A percentile compares a stretch with the other conserved stretches of the same genome.
Conservation (phyloP, 2,329 filamentous ascomycete genomes). For the Xylariales sp. region DNA sequence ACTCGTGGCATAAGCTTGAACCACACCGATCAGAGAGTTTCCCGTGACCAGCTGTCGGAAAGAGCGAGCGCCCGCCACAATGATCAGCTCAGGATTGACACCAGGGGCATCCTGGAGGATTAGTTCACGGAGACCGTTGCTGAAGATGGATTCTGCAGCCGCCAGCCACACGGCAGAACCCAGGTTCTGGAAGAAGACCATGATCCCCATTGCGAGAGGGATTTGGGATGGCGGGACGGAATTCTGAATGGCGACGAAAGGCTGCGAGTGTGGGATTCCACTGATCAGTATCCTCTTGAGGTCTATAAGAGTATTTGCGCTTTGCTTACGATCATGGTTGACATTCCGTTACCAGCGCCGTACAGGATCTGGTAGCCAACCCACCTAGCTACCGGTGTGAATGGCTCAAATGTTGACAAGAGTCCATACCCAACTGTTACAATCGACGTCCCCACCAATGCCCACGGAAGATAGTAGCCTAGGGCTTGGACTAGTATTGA, state of each 20-base stretch:
- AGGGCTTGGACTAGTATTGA: no score
- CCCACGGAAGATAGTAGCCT: slow-evolving; percentile 39
- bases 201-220: slow-evolving; percentile 22
- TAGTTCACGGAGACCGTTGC: not conserved
- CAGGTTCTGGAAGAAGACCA: slow-evolving; percentile 47
- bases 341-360: slow-evolving; percentile 28
- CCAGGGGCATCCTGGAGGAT: not conserved
- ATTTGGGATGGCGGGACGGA: not conserved
- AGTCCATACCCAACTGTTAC: slow-evolving; percentile 34
- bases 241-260: not conserved
- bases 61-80: not conserved
- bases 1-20: not conserved
- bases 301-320: no score
- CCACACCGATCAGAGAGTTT: not conserved
- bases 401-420: slow-evolving; percentile 32
- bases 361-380: slow-evolving; percentile 38
- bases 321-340: not conserved
- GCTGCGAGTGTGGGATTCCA: not conserved
- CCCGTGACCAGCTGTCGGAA: not conserved
- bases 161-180: slow-evolving; percentile 45
- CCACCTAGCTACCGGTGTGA: slow-evolving; percentile 24
- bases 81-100: not conserved
- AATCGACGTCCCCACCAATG: slow-evolving; percentile 31
- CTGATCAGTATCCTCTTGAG: slow-evolving; percentile 22
- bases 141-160: slow-evolving; percentile 49